phyloP scores from a whole-genome alignment of 2,329 filamentous ascomycete genomes.

The Lasiodiplodia theobromae region DNA sequence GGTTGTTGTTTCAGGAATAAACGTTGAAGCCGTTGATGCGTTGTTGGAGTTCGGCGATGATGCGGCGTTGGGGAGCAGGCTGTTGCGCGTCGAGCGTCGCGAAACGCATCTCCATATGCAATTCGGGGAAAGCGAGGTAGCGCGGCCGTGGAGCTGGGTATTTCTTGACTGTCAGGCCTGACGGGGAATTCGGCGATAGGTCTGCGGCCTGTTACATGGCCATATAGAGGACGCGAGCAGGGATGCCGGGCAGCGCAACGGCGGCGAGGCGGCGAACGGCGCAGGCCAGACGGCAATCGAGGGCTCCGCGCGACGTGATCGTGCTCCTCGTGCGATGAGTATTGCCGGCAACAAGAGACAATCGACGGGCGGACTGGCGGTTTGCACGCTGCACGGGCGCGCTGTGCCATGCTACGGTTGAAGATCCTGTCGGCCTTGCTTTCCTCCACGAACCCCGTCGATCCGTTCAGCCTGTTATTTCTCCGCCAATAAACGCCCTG shows the following conservation, averaged over 20 bases:
- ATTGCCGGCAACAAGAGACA: slow-evolving; percentile 22
- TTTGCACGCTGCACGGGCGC: slow-evolving; percentile 5
- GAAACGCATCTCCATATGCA: slow-evolving; percentile 29
- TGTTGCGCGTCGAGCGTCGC: slow-evolving; percentile 26
- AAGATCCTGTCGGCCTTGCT: slow-evolving; percentile 28
- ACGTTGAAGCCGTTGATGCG: slow-evolving; percentile 53
- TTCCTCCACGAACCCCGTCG: slow-evolving; percentile 28
- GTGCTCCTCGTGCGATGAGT: slow-evolving; percentile 11
- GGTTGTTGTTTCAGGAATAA: slow-evolving; percentile 44
- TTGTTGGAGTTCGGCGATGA: slow-evolving; percentile 47
- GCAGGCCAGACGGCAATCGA: slow-evolving; percentile 13
- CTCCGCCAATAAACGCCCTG: slow-evolving; percentile 26
- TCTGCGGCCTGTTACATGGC: slow-evolving; percentile 27
- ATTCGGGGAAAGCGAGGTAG: slow-evolving; percentile 24
- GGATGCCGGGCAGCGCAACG: slow-evolving; percentile 25
- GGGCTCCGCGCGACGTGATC: background rate
- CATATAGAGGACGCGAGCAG: slow-evolving; percentile 29
- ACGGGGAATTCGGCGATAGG: slow-evolving; percentile 28
- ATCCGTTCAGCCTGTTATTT: slow-evolving; percentile 28
- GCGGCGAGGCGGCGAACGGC: slow-evolving; percentile 20
- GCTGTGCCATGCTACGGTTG: slow-evolving; percentile 26
- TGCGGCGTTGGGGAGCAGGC: slow-evolving; percentile 39
- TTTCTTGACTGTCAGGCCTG: slow-evolving; percentile 28
- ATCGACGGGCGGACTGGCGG: slow-evolving; percentile 24
- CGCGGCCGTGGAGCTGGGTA: slow-evolving; percentile 27